Base-by-base conservation (phyloP, 1,284 basidiomycete genomes). In the Microbotryum lychnidis-dioicae region DNA sequence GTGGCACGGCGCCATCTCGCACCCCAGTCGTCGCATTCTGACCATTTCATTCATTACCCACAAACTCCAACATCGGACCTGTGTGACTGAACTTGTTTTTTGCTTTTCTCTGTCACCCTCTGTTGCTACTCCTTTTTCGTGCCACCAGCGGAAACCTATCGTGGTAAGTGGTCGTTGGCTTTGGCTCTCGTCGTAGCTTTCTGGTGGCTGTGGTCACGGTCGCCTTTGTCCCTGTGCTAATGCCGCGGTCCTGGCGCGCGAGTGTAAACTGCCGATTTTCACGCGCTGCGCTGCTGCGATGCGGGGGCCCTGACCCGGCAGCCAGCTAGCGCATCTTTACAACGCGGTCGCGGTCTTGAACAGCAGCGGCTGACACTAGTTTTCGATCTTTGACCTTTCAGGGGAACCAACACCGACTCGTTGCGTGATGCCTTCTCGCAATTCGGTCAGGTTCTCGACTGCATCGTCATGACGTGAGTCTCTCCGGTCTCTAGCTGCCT, bases 381-480 rank as follows among this genome's bases (percentile, higher is more conserved):
- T 27, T 33, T 0, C 45, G 16, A 31, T 45, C 25, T 37, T 14
- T 8, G 20, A 18, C 6, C 47, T 44, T 31, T 0, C 55, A 61
- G 63, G 61, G 59, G 61, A 58, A 69, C 63, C 59, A 65, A 63
- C 61, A 64, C 60, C 59, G 65, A 69, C 49, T 51, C 59, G 21
- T 62, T 69, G 53, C 63, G 62, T 31, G 62, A 69, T 50, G 62
- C 64, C 42, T 69, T 69, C 60, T 46, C 37, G 9, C 59, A 62
- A 50, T 68, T 66, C 62, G 68, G 68, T 50, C 64, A 68, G 60
- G 54, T 69, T 50, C 51, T 60, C 51, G 68, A 69, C 68, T 68
- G 64, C 62, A 66, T 69, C 62, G 68, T 69, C 65, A 69, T 69
- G 68, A 69, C 68, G 66, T 68, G 61, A n/a, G 65, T 50, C n/a